These are phyloP conservation scores for Rhodotorula sp. DNA, from an alignment of 1,284 basidiomycete species.

Conservation along the genomic window DNA sequence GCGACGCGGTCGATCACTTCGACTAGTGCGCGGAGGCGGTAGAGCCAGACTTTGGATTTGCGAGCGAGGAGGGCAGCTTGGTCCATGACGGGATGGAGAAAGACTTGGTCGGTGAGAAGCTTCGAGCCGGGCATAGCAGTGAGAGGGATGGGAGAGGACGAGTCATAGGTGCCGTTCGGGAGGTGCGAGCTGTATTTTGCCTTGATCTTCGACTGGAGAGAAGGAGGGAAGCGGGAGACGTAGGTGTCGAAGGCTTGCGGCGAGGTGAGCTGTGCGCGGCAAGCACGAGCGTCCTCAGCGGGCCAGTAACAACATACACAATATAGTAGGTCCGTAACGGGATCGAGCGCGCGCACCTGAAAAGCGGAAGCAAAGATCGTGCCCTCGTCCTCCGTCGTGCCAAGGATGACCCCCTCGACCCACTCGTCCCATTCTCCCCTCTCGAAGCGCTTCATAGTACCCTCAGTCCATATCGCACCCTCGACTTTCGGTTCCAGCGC, in stretches of 20 bases:
- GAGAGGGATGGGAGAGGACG: not conserved
- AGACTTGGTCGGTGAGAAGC: constrained; percentile 32
- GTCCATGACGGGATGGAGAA: constrained; percentile 33
- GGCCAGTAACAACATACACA: not conserved
- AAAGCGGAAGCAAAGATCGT: constrained; percentile 22
- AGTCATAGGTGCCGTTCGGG: not conserved
- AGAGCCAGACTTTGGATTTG: not conserved
- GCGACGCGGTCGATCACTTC: not conserved
- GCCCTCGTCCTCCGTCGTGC: constrained; percentile 34
- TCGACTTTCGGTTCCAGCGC: constrained; percentile 19
- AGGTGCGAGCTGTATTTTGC: constrained; percentile 14
- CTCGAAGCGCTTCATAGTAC: constrained; percentile 12
- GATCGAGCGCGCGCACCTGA: constrained; percentile 1
- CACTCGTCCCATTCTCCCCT: constrained; percentile 30
- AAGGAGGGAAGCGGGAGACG: constrained; percentile 9
- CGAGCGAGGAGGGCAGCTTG: constrained; percentile 9
- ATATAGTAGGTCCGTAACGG: not conserved
- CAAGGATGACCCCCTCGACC: constrained; percentile 26
- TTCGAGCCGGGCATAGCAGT: constrained; percentile 11
- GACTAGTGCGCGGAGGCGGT: constrained; percentile 1
- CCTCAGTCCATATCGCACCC: constrained; percentile 14
- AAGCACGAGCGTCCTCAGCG: too few species aligned
- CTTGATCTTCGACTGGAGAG: not conserved
- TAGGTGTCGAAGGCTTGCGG: constrained; percentile 15
- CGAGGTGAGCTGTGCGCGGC: constrained; percentile 5